Evolutionary conservation across 768 basidiomycete species (phyloP).

Genomic region (Collybiopsis confluens): DNA sequence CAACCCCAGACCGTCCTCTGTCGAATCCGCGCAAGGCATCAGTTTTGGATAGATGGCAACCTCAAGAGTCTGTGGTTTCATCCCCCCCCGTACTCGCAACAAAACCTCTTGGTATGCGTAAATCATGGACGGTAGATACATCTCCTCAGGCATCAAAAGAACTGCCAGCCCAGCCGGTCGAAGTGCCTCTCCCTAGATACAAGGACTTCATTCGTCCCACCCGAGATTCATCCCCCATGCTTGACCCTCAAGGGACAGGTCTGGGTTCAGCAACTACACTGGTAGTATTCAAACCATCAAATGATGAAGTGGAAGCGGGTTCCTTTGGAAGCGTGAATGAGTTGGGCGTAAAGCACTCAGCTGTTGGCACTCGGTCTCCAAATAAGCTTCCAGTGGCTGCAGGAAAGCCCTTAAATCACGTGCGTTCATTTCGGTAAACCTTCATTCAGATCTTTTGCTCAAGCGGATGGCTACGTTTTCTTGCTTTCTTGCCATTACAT

Average conservation of each 20-base stretch:
- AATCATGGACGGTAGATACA: constrained; percentile 32
- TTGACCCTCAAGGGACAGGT: constrained; percentile 25
- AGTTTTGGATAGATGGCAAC: constrained; percentile 74
- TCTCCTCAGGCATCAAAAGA: constrained; percentile 2
- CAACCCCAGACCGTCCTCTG: constrained; percentile 27
- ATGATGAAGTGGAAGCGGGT: constrained; percentile 41
- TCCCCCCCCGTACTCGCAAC: constrained; percentile 24
- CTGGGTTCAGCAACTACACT: constrained; percentile 76
- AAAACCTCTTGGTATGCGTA: constrained; percentile 35
- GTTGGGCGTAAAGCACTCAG: constrained; percentile 37
- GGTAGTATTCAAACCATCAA: constrained; percentile 57
- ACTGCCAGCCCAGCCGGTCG: constrained; percentile 22
- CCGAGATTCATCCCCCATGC: constrained; percentile 14
- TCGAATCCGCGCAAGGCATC: constrained; percentile 39
- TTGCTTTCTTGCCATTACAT: constrained; percentile 14
- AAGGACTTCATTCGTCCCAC: not conserved
- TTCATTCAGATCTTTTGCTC: constrained; percentile 40
- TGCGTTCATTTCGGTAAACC: constrained; percentile 76
- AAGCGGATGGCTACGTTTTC: constrained; percentile 18
- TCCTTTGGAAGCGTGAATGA: constrained; percentile 38
- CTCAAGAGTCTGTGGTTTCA: constrained; percentile 23
- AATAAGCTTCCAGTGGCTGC: constrained; percentile 39
- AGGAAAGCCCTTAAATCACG: constrained; percentile 75
- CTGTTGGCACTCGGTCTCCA: constrained; percentile 14
- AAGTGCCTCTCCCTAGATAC: constrained; percentile 8